A percentile compares a stretch with the other conserved stretches of the same genome.
Evolutionary conservation across 2,329 filamentous ascomycete species (phyloP).

Genomic region (Sporothrix luriei): DNA sequence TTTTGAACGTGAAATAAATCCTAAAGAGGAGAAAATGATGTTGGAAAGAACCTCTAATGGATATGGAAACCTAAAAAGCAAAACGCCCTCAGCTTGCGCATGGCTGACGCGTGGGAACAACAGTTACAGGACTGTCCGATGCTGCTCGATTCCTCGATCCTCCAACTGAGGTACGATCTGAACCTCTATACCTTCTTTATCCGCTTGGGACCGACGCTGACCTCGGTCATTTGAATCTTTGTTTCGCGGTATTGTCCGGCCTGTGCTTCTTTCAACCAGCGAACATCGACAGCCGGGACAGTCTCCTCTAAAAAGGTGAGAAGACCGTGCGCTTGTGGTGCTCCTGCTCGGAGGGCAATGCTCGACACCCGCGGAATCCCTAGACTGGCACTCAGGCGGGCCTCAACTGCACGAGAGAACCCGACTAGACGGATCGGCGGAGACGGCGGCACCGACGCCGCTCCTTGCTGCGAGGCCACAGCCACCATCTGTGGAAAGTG

Average conservation of each 20-base stretch:
- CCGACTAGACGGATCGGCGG: slow-evolving; percentile 60
- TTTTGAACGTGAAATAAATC: too few relatives aligned
- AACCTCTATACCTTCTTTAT: slow-evolving; percentile 25
- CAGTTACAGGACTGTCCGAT: not conserved
- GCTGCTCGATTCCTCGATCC: not conserved
- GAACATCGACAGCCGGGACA: slow-evolving; percentile 56
- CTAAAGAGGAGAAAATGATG: not conserved
- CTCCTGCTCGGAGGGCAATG: slow-evolving; percentile 59
- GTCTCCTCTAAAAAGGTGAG: slow-evolving; percentile 57
- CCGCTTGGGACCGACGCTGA: slow-evolving; percentile 46
- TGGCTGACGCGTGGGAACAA: not conserved
- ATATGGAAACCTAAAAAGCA: not conserved
- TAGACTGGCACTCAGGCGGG: slow-evolving; percentile 59
- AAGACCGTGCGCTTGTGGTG: slow-evolving; percentile 60
- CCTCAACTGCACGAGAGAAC: slow-evolving; percentile 62
- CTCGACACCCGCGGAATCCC: slow-evolving; percentile 67
- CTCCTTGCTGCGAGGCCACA: slow-evolving; percentile 45
- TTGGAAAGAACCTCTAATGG: not conserved
- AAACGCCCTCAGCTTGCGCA: not conserved
- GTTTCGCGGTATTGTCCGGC: slow-evolving; percentile 49
- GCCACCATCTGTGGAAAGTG: slow-evolving; percentile 58
- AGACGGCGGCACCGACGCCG: slow-evolving; percentile 33
- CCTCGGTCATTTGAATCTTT: slow-evolving; percentile 52
- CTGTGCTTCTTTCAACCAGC: slow-evolving; percentile 58
- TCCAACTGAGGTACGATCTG: not conserved